Evolutionary conservation across 768 basidiomycete species (phyloP), one percentile per base, ranked within the genome.

Genomic region (Coprinopsis sp.): DNA sequence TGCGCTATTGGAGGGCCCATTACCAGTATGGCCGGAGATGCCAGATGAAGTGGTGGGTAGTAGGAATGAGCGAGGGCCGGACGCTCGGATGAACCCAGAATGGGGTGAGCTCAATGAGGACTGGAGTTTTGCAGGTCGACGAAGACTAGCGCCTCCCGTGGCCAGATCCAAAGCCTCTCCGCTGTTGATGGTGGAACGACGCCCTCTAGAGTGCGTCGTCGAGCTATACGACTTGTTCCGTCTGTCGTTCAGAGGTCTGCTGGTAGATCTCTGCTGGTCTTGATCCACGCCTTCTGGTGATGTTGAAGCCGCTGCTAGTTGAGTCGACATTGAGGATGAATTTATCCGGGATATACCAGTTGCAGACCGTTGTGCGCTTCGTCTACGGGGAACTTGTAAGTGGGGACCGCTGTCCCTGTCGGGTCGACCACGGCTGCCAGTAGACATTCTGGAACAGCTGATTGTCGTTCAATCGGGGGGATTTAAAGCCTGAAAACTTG

Each of bases 81-180:
- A 39, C 8, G n/a, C 8, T n/a, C n/a, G 22, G 37, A 21, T 23
- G 37, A 39, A 10, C 21, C 12, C 7, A 18, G 18, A 6, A 36
- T 10, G 11, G 37, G 18, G 8, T n/a, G 37, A 12, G 22, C 37
- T 23, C 11, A 11, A 22, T 5, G 37, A 24, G 21, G 37, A 8
- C 11, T 24, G 37, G 11, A 18, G 16, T 36, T 39, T 39, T 11
- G 8, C 13, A 8, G 37, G 22, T 39, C 22, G 21, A 11, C 37
- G 13, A 12, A 39, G 22, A 24, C 37, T 39, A 11, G 37, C 22
- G 21, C 37, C 37, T 21, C 37, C 37, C 10, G 37, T 39, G 4
- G 37, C 37, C 18, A 39, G 16, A 39, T 39, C 37, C 22, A 39
- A 23, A 21, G 37, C 37, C 16, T 39, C 37, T 10, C 37, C 37